Evolutionary conservation across 2,329 filamentous ascomycete species (phyloP), one percentile per base, ranked within the genome.

Genomic region (Fusarium dimerum): DNA sequence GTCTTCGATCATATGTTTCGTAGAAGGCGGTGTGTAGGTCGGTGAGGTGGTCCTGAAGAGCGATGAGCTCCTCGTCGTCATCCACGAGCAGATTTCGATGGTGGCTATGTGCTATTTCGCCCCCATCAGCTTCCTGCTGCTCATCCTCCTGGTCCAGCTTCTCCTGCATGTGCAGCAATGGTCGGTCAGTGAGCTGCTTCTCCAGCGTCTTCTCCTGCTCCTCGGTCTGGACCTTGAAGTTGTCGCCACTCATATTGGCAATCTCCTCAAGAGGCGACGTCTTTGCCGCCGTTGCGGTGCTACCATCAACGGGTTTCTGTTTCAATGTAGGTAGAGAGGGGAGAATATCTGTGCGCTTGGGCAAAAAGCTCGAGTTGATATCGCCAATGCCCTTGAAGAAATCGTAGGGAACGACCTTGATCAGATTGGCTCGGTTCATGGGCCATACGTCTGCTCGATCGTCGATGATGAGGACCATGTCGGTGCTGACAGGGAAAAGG

Each of bases 391-490:
- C 94, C 51, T 95, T 90, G 75, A 97, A 99, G 73, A 99, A 99
- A 70, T 97, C 93, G 70, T 96, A 99, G 0, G 93, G 91, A 2
- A 87, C 86, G 34, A 99, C 94, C 69, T 96, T 96, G 75, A 99
- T 91, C 36, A 99, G 81, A 66, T 99, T 97, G 6, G 89, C 84
- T 62, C 89, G 88, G 80, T 96, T 97, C 61, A 87, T 85, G 2
- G 85, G 85, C 94, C 94, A 99, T 8, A 99, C 93, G 69, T 99
- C 94, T 48, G 91, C 91, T 61, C 94, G 85, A 72, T 99, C 94
- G 68, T 99, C 94, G 60, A 99, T 99, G 64, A 99, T 97, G 52
- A 97, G 92, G 1, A 97, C 95, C 94, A 99, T 99, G 72, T 96
- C 93, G 6, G 93, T 97, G 72, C 95, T 95, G 54, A 96, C 90